Conservation (phyloP, 1,284 basidiomycete species). For the Somion occarium region DNA sequence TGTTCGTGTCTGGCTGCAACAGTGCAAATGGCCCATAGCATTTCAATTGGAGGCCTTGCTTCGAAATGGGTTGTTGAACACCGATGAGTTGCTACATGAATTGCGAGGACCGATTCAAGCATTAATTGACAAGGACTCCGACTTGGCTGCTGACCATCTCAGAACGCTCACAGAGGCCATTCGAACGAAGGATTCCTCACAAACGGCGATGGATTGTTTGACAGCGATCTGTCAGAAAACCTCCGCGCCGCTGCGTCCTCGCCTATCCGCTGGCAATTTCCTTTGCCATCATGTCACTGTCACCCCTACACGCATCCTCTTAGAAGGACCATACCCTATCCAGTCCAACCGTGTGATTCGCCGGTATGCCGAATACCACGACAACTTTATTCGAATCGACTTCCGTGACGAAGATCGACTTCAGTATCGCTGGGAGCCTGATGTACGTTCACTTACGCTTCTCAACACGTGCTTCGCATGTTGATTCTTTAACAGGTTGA, state of each 20-base stretch:
- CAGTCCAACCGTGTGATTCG: constrained; percentile 67
- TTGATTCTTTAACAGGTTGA: constrained; percentile 35
- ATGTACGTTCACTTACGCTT: constrained; percentile 23
- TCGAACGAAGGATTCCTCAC: constrained; percentile 33
- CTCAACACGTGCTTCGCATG: background rate
- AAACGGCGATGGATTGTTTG: constrained; percentile 49
- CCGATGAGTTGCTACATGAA: constrained; percentile 42
- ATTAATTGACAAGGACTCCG: constrained; percentile 31
- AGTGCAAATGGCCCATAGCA: constrained; percentile 52
- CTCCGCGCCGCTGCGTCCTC: constrained; percentile 10
- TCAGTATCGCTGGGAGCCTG: constrained; percentile 60
- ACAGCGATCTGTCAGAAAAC: background rate
- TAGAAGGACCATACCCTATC: constrained; percentile 68
- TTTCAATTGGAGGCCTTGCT: constrained; percentile 69
- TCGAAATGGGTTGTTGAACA: constrained; percentile 52
- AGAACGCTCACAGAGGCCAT: constrained; percentile 46
- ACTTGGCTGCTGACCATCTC: constrained; percentile 41
- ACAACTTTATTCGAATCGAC: constrained; percentile 71
- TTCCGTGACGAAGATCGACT: constrained; percentile 75
- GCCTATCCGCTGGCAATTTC: constrained; percentile 34
- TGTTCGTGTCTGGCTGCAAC: constrained; percentile 37
- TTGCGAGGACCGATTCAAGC: constrained; percentile 39
- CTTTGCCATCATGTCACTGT: constrained; percentile 63
- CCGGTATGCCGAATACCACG: constrained; percentile 49
- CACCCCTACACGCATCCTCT: constrained; percentile 63